Percentiles rank a stretch among this genome's conserved stretches.
Evolutionary conservation across 2,329 filamentous ascomycete species (phyloP).

Genomic region (Colletotrichum eremochloae): DNA sequence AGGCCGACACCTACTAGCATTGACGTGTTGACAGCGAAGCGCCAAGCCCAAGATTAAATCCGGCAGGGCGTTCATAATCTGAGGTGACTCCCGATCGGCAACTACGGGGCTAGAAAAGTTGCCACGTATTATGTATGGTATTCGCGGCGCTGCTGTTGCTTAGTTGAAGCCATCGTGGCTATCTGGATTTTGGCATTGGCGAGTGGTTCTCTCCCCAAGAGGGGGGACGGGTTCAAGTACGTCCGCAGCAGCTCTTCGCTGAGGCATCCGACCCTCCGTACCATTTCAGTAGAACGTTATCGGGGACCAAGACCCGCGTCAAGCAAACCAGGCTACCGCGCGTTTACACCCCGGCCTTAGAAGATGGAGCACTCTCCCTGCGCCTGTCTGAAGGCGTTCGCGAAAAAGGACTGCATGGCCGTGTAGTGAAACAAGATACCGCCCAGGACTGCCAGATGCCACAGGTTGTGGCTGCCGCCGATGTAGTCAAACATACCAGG

Average conservation of each 20-base stretch:
- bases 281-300: background rate
- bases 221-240: background rate
- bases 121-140: background rate
- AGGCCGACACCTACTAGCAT: background rate
- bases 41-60: background rate
- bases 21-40: background rate
- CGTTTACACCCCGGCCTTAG: constrained; percentile 49
- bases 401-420: constrained; percentile 96
- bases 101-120: background rate
- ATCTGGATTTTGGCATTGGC: background rate
- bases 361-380: constrained; percentile 69
- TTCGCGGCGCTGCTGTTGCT: background rate
- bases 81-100: background rate
- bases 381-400: constrained; percentile 79
- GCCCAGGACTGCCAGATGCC: constrained; percentile 94
- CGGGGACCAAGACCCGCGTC: no score
- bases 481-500: constrained; percentile 96
- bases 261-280: background rate
- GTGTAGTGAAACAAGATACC: constrained; percentile 98
- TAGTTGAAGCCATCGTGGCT: background rate
- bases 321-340: background rate
- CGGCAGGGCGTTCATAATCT: no score
- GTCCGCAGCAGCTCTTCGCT: background rate
- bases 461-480: constrained; percentile 96
- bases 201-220: no score